Base-by-base conservation (phyloP, 768 basidiomycete species). In the Kwoniella pini region DNA sequence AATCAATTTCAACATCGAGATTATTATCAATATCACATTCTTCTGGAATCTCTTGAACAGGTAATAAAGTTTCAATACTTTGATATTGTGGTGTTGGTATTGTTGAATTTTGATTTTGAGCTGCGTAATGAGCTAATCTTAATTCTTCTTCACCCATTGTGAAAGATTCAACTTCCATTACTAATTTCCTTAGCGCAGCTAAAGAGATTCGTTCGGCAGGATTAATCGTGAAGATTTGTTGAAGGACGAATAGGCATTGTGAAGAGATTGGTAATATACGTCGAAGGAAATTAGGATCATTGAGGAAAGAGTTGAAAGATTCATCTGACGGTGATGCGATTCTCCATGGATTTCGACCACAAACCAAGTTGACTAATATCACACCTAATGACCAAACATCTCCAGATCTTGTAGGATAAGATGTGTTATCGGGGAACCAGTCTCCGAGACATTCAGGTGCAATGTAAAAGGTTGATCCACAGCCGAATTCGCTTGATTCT, bases 351-450 rank as follows among this genome's bases (percentile, higher is more conserved):
- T 86, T 87, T 31, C 87, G 83, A 24, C 86, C 86, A 52, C 86
- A 86, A 45, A 88, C 85, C 80, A 94, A 84, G 77, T 90, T 91
- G 65, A 87, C 82, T 79, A 81, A 58, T 80, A 80, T 62, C 78
- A 95, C 91, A 30, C 92, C 94, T 42, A 97, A 81, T 11, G 93
- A 94, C 95, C 95, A 99, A 65, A 97, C 85, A 77, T 99, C 95
- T 77, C 95, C 96, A 73, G 85, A 85, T 69, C 85, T 83, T 10
- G 72, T 91, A 12, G 90, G 90, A 79, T 99, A 82, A 7, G 85
- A 71, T 81, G 53, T 59, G 40, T 70, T 67, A 3, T 70, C 64
- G 40, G 79, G 85, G 71, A 82, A 63, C 67, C 57, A 77, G 65
- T 54, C 88, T 12, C 89, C 87, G 63, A 80, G 79, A 60, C 81